Evolutionary conservation across 192 early-diverging fungal genomes (phyloP), one percentile per base, ranked within the genome.

Genomic region (Dissophora globulifera): DNA sequence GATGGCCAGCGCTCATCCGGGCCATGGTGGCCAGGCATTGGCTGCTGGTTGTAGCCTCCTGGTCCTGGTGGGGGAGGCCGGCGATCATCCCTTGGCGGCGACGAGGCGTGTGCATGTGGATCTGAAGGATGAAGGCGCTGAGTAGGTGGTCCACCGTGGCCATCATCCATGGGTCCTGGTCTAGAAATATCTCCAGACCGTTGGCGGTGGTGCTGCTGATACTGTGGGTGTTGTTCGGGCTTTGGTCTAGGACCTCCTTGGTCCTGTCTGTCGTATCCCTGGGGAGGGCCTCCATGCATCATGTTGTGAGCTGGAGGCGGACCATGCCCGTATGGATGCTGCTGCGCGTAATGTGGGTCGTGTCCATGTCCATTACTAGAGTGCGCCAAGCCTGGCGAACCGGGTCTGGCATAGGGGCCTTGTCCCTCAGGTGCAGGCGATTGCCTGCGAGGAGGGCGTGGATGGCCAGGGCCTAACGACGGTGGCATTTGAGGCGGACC

Each of bases 161-260:
- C 58, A 3, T 76, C 63, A 1, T 67, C 72, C 51, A 76, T 62
- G 17, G n/a, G 19, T 5, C 41, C 58, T 30, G 57, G 47, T 26
- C 67, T 50, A 11, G 58, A 33, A 27, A 46, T 26, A 10, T 76
- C 72, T 3, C 63, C 57, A 22, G 72, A 76, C 9, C 58, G 58
- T 6, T 76, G 72, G 27, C 72, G 72, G 17, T 76, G 63, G 30
- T 76, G 72, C 33, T 76, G 72, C 33, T 76, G 72, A 38, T 67
- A 66, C 26, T 30, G 54, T n/a, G 29, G 56, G 25, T 30, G 43
- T 19, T 61, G 63, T 6, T 76, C 72, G 16, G 59, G 72, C 33
- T 61, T 76, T 43, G 58, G 50, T 19, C 72, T 52, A n/a, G 45
- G 4, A 9, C 32, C n/a, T n/a, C n/a, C 49, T 15, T 56, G 60